Evolutionary conservation across 495 filamentous ascomycete genomes (phyloP).

Genomic region (Astrothelium macrocarpum): DNA sequence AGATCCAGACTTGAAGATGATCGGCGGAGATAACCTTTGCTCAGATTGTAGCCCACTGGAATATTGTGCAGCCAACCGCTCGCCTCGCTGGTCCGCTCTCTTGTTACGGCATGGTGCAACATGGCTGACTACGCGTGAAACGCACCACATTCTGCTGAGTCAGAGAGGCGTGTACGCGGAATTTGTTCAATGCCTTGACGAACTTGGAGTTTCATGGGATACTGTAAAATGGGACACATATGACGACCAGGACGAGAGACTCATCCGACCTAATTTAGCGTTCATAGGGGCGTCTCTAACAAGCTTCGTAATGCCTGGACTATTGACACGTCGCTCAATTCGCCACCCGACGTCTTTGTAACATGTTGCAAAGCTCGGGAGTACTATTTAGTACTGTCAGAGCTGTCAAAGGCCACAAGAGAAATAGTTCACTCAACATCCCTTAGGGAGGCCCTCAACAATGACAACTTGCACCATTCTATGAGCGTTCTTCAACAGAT

Average conservation of each 20-base stretch:
- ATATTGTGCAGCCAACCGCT: not conserved
- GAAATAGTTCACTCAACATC: no score
- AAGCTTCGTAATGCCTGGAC: not conserved
- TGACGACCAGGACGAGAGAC: not conserved
- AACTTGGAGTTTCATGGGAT: not conserved
- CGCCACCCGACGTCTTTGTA: no score
- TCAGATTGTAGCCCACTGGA: not conserved
- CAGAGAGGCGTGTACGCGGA: not conserved
- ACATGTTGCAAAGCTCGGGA: no score
- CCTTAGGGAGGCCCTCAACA: no score
- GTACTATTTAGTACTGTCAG: no score
- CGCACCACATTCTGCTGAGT: not conserved
- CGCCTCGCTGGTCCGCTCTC: not conserved
- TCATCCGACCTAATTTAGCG: not conserved
- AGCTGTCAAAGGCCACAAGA: no score
- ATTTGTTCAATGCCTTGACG: not conserved
- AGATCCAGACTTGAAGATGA: not conserved
- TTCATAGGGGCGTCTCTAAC: not conserved
- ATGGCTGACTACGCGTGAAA: not conserved
- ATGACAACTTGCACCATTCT: no score
- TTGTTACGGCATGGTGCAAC: not conserved
- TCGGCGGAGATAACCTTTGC: not conserved
- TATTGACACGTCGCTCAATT: no score
- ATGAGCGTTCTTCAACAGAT: no score
- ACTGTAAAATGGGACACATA: not conserved